phyloP scores from a whole-genome alignment of 2,329 filamentous ascomycete genomes.

The Trichoderma gracile region DNA sequence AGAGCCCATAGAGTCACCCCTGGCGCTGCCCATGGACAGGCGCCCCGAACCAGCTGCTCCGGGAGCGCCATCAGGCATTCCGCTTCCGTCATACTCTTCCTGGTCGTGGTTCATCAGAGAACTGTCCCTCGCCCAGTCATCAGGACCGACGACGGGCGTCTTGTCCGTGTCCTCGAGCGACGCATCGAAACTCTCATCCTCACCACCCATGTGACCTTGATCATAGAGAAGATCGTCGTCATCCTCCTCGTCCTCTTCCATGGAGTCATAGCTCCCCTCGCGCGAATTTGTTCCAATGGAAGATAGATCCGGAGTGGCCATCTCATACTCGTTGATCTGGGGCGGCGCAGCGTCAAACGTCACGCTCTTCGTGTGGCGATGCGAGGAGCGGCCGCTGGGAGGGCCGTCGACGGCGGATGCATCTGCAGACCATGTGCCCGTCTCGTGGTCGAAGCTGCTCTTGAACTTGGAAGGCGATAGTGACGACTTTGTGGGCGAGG shows the following conservation, averaged over 20 bases:
- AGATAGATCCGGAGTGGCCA: constrained; percentile 95
- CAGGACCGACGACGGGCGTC: constrained; percentile 94
- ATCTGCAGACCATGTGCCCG: constrained; percentile 67
- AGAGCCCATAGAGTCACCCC: constrained; percentile 73
- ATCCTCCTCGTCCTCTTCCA: constrained; percentile 72
- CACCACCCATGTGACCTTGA: constrained; percentile 48
- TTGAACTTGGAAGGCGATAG: constrained; percentile 69
- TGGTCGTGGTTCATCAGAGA: constrained; percentile 39
- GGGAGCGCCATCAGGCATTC: constrained; percentile 59
- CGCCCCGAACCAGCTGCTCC: constrained; percentile 48
- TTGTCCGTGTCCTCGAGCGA: constrained; percentile 95
- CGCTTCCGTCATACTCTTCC: constrained; percentile 64
- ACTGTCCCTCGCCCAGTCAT: constrained; percentile 86
- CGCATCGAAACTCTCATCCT: constrained; percentile 93
- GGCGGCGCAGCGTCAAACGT: constrained; percentile 94
- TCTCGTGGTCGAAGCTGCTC: constrained; percentile 69
- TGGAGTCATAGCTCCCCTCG: constrained; percentile 89
- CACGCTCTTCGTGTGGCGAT: constrained; percentile 91
- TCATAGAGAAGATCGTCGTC: constrained; percentile 65
- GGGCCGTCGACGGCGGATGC: constrained; percentile 59
- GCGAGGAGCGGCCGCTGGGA: constrained; percentile 66
- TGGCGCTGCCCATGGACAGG: constrained; percentile 52
- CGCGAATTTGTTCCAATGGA: constrained; percentile 86
- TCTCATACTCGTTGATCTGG: constrained; percentile 96
- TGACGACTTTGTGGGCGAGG: constrained; percentile 87